Evolutionary conservation across 106 monocot genomes (phyloP).

Genomic region (Allium cepa): DNA sequence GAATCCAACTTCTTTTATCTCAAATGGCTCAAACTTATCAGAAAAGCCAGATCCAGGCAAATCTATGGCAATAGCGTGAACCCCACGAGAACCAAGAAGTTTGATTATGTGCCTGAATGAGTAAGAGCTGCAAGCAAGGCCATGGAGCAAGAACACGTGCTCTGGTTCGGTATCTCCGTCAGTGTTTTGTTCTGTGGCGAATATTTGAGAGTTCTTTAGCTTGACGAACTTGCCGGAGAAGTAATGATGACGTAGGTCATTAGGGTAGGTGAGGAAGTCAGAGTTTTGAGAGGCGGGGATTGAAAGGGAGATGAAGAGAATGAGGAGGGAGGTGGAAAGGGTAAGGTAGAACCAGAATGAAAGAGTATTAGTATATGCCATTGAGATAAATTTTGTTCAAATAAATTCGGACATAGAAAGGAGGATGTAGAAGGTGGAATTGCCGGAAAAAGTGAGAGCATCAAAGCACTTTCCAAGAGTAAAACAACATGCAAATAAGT

Average conservation of each 20-base stretch:
- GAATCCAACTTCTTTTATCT: background rate
- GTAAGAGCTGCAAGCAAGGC: slow-evolving; percentile 67
- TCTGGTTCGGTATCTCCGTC: slow-evolving; percentile 5
- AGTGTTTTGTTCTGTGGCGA: slow-evolving; percentile 38
- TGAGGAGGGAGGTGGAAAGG: slow-evolving; percentile 35
- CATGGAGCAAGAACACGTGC: slow-evolving; percentile 55
- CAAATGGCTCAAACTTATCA: slow-evolving; percentile 8
- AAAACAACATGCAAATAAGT: too few species aligned
- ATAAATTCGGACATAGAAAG: too few species aligned
- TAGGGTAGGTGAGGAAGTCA: slow-evolving; percentile 49
- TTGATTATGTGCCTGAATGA: slow-evolving; percentile 55
- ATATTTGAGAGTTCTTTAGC: slow-evolving; percentile 25
- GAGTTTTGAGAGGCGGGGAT: slow-evolving; percentile 12
- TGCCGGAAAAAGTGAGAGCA: too few species aligned
- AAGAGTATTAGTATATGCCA: slow-evolving; percentile 11
- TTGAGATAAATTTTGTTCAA: too few species aligned
- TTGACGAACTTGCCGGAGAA: slow-evolving; percentile 53
- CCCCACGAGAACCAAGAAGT: slow-evolving; percentile 24
- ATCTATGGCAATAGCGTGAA: slow-evolving; percentile 62
- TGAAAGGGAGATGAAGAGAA: slow-evolving; percentile 26
- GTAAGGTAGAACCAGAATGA: slow-evolving; percentile 68
- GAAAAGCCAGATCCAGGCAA: slow-evolving; percentile 81
- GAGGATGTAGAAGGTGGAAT: too few species aligned
- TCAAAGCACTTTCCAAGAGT: too few species aligned
- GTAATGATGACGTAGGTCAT: slow-evolving; percentile 46